Percentiles rank a stretch among this genome's conserved stretches.
Conservation (phyloP, 306 rosid species). For the Coriaria nepalensis region DNA sequence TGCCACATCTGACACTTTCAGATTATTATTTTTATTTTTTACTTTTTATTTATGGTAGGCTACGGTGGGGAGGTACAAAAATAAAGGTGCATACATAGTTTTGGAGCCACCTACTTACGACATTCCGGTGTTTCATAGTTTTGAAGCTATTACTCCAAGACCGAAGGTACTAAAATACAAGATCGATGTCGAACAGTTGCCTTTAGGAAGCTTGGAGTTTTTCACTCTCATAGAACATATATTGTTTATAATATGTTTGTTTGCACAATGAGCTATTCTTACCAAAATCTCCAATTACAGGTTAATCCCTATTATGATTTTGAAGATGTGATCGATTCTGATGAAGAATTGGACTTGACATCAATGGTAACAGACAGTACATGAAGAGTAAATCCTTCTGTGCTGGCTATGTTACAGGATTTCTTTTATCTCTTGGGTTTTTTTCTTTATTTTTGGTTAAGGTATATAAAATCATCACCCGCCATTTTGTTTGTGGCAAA, state of each 20-base stretch:
- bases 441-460: too few relatives aligned
- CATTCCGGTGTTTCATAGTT: slow-evolving; percentile 53
- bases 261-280: not conserved
- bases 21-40: not conserved
- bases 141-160: slow-evolving; percentile 63
- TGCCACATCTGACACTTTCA: too few relatives aligned
- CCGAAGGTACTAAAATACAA: slow-evolving; percentile 42
- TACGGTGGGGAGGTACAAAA: slow-evolving; percentile 49
- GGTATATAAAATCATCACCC: too few relatives aligned
- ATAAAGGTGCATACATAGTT: slow-evolving; percentile 73
- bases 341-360: slow-evolving; percentile 71
- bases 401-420: not conserved
- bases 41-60: slow-evolving; percentile 34
- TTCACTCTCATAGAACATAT: not conserved
- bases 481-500: too few relatives aligned
- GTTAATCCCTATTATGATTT: slow-evolving; percentile 54
- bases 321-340: slow-evolving; percentile 67
- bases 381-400: slow-evolving; percentile 3
- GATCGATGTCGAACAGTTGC: too few relatives aligned
- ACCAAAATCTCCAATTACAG: slow-evolving; percentile 22
- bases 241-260: not conserved
- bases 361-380: slow-evolving; percentile 46
- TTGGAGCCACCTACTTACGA: slow-evolving; percentile 66
- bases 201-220: not conserved
- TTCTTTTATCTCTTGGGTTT: too few relatives aligned